Percentiles rank a stretch among this genome's conserved stretches.
Evolutionary conservation across 306 rosid species (phyloP).

Genomic region (Castanea sativa): DNA sequence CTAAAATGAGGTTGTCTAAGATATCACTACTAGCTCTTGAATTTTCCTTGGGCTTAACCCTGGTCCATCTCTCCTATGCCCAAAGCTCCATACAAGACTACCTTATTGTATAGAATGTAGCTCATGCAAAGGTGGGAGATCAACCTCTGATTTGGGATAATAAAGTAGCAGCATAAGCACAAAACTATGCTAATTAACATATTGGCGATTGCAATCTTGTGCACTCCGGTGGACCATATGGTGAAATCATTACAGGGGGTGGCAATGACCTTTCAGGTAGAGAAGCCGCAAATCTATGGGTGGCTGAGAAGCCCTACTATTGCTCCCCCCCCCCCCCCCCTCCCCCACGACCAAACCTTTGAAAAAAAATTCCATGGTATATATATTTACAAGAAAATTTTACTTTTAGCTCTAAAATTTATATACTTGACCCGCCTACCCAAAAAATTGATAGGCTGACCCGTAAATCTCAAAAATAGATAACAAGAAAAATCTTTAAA

Average conservation of each 20-base stretch:
- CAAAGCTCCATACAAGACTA: neutral
- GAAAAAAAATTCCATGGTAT: no score
- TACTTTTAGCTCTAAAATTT: no score
- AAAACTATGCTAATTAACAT: conserved; percentile 17
- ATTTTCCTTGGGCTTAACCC: neutral
- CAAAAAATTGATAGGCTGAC: no score
- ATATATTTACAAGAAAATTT: no score
- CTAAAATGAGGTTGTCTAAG: neutral
- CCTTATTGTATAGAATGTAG: neutral
- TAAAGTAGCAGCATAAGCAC: conserved; percentile 20
- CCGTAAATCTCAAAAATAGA: no score
- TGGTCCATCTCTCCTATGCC: neutral
- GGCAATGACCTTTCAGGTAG: conserved; percentile 7
- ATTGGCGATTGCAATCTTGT: neutral
- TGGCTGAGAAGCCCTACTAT: no score
- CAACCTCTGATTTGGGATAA: conserved; percentile 16
- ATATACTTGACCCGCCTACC: no score
- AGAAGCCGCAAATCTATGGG: neutral
- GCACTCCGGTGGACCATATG: conserved; percentile 32
- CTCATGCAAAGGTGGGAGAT: conserved; percentile 12
- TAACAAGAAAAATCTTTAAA: no score
- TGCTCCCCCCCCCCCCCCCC: no score
- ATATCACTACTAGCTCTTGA: neutral
- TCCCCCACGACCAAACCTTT: no score
- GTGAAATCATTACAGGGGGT: conserved; percentile 33